Evolutionary conservation across 1,284 basidiomycete species (phyloP), one percentile per base, ranked within the genome.

Genomic region (Meira nashicola): DNA sequence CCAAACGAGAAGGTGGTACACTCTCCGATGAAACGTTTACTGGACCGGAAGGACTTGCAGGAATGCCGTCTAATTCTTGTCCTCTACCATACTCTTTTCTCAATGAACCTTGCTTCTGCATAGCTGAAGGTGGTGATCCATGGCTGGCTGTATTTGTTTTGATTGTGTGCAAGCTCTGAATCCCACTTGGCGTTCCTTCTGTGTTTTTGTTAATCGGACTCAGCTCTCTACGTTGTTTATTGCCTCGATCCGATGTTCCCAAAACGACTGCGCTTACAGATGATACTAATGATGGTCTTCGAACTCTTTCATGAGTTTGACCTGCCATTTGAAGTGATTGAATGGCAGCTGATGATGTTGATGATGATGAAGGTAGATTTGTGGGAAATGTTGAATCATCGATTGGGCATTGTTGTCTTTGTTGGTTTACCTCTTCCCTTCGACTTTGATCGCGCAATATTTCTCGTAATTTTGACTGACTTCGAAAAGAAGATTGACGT

Each of bases 371-470:
- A 8, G 28, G 28, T 33, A 33, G 28, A 33, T 33, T 33, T 3
- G 3, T 33, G 28, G 28, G 8, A 33, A 4, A 33, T 33, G 8
- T 8, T 33, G 28, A 8, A 33, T 33, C 28, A 8, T 33, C 28
- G 8, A 33, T 33, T 33, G 28, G 3, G 8, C 28, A 3, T 33
- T 33, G 28, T 33, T 33, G 28, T 33, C 28, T 33, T 33, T 33
- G 28, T 43, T 43, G 40, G 21, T 48, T n/a, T 14, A 21, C 17
- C 21, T 48, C 46, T 12, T 48, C 46, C 21, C 46, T 48, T 25
- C 46, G 6, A 48, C 46, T 48, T 48, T 48, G 46, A 48, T 48
- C 46, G 6, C 46, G 46, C 23, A 48, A 25, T 3, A 48, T 48
- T 12, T 48, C 46, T 25, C 46, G 46, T 23, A 48, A 25, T 25